phyloP scores from a whole-genome alignment of 768 basidiomycete genomes.

The Mycena olivaceomarginata region DNA sequence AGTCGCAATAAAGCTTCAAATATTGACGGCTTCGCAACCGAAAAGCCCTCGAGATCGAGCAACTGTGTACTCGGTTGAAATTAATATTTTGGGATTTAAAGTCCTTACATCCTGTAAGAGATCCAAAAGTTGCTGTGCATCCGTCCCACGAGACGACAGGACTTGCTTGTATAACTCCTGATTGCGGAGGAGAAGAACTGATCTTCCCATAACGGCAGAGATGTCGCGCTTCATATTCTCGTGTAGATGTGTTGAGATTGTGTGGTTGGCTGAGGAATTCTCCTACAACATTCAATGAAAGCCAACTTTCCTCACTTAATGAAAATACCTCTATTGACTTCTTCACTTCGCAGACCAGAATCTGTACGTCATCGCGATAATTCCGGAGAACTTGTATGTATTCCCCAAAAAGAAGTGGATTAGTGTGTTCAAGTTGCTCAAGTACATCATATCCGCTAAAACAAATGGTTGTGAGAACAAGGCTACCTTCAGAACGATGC shows the following conservation, averaged over 20 bases:
- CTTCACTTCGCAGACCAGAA: too few species aligned
- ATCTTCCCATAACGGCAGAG: background rate
- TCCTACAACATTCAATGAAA: background rate
- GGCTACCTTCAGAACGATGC: too few species aligned
- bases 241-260: background rate
- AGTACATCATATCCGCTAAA: too few species aligned
- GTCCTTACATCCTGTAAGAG: conserved; percentile 38
- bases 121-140: conserved; percentile 32
- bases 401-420: too few species aligned
- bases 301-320: background rate
- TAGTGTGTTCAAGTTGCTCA: too few species aligned
- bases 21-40: background rate
- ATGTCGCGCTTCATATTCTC: background rate
- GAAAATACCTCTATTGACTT: conserved; percentile 6
- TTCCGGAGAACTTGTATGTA: too few species aligned
- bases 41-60: conserved; percentile 22
- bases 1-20: conserved; percentile 14
- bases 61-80: conserved; percentile 14
- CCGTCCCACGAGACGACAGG: background rate
- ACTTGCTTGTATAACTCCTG: background rate
- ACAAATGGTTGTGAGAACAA: too few species aligned
- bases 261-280: conserved; percentile 10
- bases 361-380: too few species aligned
- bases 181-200: background rate
- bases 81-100: too few species aligned